These are phyloP conservation scores for Immersiella caudata DNA, from an alignment of 495 filamentous ascomycete species.

Conservation along the genomic window DNA sequence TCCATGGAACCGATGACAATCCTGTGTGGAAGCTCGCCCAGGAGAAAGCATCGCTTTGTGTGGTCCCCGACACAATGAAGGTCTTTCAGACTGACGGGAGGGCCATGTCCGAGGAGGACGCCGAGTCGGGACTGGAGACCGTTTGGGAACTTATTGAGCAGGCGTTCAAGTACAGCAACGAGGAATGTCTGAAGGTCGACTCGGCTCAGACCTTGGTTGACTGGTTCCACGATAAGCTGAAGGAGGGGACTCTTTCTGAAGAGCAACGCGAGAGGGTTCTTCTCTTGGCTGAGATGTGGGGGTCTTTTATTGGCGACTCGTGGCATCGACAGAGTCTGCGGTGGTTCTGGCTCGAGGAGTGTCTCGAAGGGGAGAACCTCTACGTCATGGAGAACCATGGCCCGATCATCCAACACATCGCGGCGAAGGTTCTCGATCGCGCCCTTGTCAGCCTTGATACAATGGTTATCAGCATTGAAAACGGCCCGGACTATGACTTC, in stretches of 20 bases:
- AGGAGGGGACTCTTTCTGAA: slow-evolving; percentile 53
- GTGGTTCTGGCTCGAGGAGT: slow-evolving; percentile 93
- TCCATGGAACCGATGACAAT: slow-evolving; percentile 83
- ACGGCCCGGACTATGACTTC: no score
- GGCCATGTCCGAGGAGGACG: slow-evolving; percentile 62
- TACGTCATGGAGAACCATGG: slow-evolving; percentile 87
- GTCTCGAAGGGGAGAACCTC: slow-evolving; percentile 90
- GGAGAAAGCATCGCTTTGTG: slow-evolving; percentile 57
- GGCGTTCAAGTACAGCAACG: slow-evolving; percentile 79
- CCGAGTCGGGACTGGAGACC: slow-evolving; percentile 55
- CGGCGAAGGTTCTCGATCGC: slow-evolving; percentile 61
- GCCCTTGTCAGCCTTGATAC: slow-evolving; percentile 63
- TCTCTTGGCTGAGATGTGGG: slow-evolving; percentile 77
- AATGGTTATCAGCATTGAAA: slow-evolving; percentile 43
- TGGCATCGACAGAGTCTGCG: slow-evolving; percentile 80
- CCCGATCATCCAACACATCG: slow-evolving; percentile 69
- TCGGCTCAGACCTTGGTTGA: slow-evolving; percentile 70
- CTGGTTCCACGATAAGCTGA: slow-evolving; percentile 69
- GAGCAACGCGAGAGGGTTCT: slow-evolving; percentile 32
- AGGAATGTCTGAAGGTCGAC: slow-evolving; percentile 64
- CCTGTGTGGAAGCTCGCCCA: slow-evolving; percentile 79
- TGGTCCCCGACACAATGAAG: slow-evolving; percentile 40
- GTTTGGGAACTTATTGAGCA: slow-evolving; percentile 80
- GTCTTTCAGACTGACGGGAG: slow-evolving; percentile 60
- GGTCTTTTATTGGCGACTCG: slow-evolving; percentile 82